Evolutionary conservation across 1,139 yeast genomes (phyloP).

Genomic region (Eremothecium gossypii): DNA sequence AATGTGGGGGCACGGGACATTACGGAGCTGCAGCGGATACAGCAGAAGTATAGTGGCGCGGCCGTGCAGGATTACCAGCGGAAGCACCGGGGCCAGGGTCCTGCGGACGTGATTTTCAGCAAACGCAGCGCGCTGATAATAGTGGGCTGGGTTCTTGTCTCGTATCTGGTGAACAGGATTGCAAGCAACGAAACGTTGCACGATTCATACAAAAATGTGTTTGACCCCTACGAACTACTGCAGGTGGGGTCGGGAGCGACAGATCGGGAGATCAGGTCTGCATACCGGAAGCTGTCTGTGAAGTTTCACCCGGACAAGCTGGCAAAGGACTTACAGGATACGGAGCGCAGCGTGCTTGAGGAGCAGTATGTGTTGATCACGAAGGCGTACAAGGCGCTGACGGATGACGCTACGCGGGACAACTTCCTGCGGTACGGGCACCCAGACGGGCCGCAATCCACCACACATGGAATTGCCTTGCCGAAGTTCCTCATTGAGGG

Average conservation of each 20-base stretch:
- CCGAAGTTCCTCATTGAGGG: slow-evolving; percentile 91
- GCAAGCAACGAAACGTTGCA: slow-evolving; percentile 34
- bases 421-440: slow-evolving; percentile 86
- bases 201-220: slow-evolving; percentile 41
- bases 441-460: slow-evolving; percentile 95
- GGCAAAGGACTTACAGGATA: slow-evolving; percentile 51
- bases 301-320: slow-evolving; percentile 93
- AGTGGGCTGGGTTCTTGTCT: slow-evolving; percentile 61
- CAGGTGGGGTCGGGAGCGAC: slow-evolving; percentile 62
- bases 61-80: slow-evolving; percentile 37
- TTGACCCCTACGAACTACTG: slow-evolving; percentile 87
- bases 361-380: slow-evolving; percentile 72
- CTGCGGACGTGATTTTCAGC: slow-evolving; percentile 14
- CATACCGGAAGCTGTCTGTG: slow-evolving; percentile 77
- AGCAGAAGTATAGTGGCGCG: slow-evolving; percentile 30
- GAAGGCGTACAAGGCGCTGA: slow-evolving; percentile 88
- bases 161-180: slow-evolving; percentile 43
- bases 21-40: slow-evolving; percentile 11
- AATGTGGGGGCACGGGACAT: slow-evolving; percentile 9
- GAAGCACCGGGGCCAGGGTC: slow-evolving; percentile 13
- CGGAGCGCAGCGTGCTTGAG: slow-evolving; percentile 52
- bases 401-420: slow-evolving; percentile 78
- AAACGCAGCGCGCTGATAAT: slow-evolving; percentile 36
- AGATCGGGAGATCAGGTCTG: slow-evolving; percentile 71
- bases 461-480: slow-evolving; percentile 93